Conservation (phyloP, 1,284 basidiomycete genomes). For the Cutaneotrichosporon curvatum region DNA sequence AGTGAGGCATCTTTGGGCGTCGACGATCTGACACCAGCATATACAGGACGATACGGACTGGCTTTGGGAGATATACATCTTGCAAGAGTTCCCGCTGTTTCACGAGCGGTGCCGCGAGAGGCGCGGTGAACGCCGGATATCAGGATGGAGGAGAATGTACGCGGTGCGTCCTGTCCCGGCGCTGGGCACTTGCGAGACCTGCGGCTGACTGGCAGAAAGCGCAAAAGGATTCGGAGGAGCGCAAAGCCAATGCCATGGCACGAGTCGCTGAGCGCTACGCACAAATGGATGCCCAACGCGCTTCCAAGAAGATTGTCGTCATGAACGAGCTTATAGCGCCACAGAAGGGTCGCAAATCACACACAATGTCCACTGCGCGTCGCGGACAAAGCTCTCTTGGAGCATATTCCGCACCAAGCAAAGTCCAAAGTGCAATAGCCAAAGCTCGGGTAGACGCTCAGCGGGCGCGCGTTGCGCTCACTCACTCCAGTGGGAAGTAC, state of each 20-base stretch:
- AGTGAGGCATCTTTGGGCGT: slow-evolving; percentile 11
- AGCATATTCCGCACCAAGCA: not conserved
- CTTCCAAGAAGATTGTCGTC: slow-evolving; percentile 30
- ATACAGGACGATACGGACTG: slow-evolving; percentile 40
- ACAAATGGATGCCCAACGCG: slow-evolving; percentile 32
- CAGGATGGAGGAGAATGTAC: slow-evolving; percentile 40
- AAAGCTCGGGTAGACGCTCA: slow-evolving; percentile 35
- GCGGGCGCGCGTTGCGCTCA: slow-evolving; percentile 33
- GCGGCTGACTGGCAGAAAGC: slow-evolving; percentile 28
- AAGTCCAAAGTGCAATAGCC: slow-evolving; percentile 18
- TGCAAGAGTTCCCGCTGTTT: slow-evolving; percentile 31
- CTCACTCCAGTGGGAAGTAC: slow-evolving; percentile 34
- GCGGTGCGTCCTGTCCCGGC: slow-evolving; percentile 20
- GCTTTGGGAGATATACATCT: slow-evolving; percentile 37
- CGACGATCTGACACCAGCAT: slow-evolving; percentile 17
- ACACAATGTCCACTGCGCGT: slow-evolving; percentile 1
- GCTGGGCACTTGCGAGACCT: not conserved
- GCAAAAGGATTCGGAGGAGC: slow-evolving; percentile 26
- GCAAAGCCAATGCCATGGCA: slow-evolving; percentile 25
- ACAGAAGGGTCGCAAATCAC: slow-evolving; percentile 1
- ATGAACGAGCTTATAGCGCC: slow-evolving; percentile 24
- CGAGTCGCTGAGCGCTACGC: slow-evolving; percentile 31
- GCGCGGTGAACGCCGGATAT: slow-evolving; percentile 25
- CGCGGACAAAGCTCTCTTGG: slow-evolving; percentile 1
- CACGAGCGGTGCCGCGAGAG: slow-evolving; percentile 25